These are phyloP conservation scores for Phyllosticta paracitricarpa DNA, from an alignment of 2,329 filamentous ascomycete genomes.

Conservation along the genomic window DNA sequence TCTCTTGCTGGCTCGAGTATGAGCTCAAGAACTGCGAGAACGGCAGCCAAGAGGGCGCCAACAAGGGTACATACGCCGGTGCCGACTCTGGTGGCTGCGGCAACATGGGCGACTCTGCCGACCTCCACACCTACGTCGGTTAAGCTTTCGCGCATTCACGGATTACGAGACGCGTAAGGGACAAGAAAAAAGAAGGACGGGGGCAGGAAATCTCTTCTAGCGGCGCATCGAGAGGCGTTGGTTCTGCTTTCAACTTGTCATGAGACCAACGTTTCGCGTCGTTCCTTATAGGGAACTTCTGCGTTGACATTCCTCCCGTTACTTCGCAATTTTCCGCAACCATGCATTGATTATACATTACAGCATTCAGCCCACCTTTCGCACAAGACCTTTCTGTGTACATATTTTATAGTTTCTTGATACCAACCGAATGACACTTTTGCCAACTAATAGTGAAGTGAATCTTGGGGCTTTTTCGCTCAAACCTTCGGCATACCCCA, in stretches of 20 bases:
- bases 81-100: slow-evolving; percentile 12
- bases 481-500: neutral
- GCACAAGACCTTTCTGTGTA: neutral
- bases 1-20: slow-evolving; percentile 21
- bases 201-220: neutral
- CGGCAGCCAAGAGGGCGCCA: slow-evolving; percentile 10
- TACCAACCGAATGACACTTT: neutral
- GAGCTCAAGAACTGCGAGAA: slow-evolving; percentile 13
- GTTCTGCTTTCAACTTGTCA: neutral
- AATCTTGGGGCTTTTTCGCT: too few relatives aligned
- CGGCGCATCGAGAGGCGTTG: neutral
- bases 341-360: neutral
- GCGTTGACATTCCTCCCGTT: neutral
- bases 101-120: slow-evolving; percentile 5
- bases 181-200: neutral
- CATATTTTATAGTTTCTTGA: neutral
- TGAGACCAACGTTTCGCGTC: neutral
- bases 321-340: neutral
- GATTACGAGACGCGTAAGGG: neutral
- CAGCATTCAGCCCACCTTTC: neutral
- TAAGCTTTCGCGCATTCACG: neutral
- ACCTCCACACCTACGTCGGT: slow-evolving; percentile 9
- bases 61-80: slow-evolving; percentile 10
- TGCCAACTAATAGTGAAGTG: neutral
- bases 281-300: neutral